Percentiles rank a stretch among this genome's conserved stretches.
Evolutionary conservation across 2,329 filamentous ascomycete genomes (phyloP).

Genomic region (Colletotrichum musae): DNA sequence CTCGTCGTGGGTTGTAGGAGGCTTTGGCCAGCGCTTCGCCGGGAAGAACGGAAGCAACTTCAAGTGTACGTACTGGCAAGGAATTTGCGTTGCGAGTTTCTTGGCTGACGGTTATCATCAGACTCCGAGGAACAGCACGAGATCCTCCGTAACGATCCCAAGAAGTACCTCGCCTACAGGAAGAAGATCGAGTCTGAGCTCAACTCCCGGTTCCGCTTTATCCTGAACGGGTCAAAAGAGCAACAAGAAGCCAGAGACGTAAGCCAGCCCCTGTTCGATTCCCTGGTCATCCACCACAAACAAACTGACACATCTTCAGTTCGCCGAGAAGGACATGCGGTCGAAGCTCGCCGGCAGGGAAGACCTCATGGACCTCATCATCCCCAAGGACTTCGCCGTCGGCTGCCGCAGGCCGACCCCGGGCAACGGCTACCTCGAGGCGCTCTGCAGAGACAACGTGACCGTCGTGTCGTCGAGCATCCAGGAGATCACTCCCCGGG

Average conservation of each 20-base stretch:
- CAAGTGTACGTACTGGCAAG: slow-evolving; percentile 49
- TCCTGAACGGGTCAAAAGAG: slow-evolving; percentile 63
- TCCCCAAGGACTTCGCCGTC: slow-evolving; percentile 51
- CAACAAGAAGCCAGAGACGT: slow-evolving; percentile 52
- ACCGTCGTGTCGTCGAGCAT: slow-evolving; percentile 44
- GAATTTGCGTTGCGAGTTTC: not conserved
- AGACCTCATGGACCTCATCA: slow-evolving; percentile 59
- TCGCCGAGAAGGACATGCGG: slow-evolving; percentile 54
- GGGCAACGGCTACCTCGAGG: slow-evolving; percentile 49
- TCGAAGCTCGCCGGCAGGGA: slow-evolving; percentile 56
- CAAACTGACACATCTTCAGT: not conserved
- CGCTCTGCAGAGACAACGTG: slow-evolving; percentile 46
- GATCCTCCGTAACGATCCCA: slow-evolving; percentile 64
- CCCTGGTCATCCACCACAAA: too few species aligned
- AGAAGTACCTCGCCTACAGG: slow-evolving; percentile 66
- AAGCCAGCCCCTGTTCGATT: not conserved
- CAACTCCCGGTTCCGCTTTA: slow-evolving; percentile 67
- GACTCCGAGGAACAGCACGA: slow-evolving; percentile 61
- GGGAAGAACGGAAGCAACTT: slow-evolving; percentile 63
- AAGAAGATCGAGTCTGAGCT: slow-evolving; percentile 64
- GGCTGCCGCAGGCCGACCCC: slow-evolving; percentile 45
- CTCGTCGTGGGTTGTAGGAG: slow-evolving; percentile 63
- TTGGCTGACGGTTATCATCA: not conserved
- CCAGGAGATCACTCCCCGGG: slow-evolving; percentile 46
- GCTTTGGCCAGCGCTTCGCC: slow-evolving; percentile 62